Conservation (phyloP, 768 basidiomycete genomes). For the Phaeotremella fagi region DNA sequence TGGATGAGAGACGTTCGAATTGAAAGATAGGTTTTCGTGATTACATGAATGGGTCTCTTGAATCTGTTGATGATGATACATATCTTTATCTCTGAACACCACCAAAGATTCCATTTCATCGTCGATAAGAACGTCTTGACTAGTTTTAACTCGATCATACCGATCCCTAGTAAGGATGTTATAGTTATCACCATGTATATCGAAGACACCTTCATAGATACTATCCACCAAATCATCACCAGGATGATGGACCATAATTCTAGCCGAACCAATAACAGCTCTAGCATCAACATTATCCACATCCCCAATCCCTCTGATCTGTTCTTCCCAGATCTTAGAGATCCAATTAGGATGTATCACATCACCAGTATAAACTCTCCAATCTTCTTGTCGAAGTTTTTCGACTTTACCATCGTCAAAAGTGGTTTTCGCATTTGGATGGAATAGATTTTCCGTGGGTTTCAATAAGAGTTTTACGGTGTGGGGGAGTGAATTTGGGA, state of each 20-base stretch:
- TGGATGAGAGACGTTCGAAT: constrained; percentile 55
- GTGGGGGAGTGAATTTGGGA: constrained; percentile 58
- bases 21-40: constrained; percentile 67
- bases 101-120: constrained; percentile 54
- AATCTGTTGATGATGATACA: constrained; percentile 52
- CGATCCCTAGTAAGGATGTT: constrained; percentile 68
- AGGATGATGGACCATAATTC: constrained; percentile 67
- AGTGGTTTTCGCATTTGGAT: constrained; percentile 68
- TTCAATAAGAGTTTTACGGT: constrained; percentile 67
- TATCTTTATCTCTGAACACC: constrained; percentile 70
- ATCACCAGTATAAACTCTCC: constrained; percentile 64
- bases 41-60: constrained; percentile 55
- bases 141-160: constrained; percentile 61
- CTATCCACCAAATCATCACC: constrained; percentile 55
- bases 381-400: constrained; percentile 61
- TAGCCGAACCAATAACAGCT: constrained; percentile 66
- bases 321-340: constrained; percentile 47
- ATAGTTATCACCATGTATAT: constrained; percentile 61
- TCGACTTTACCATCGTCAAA: constrained; percentile 56
- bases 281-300: constrained; percentile 28
- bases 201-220: constrained; percentile 71
- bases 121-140: constrained; percentile 49
- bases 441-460: constrained; percentile 72
- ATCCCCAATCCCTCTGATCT: constrained; percentile 12
- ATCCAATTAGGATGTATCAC: constrained; percentile 58